A percentile compares a stretch with the other conserved stretches of the same genome.
These are phyloP conservation scores for Pyracantha coccinea DNA, from an alignment of 331 rosid genomes.

Conservation along the genomic window DNA sequence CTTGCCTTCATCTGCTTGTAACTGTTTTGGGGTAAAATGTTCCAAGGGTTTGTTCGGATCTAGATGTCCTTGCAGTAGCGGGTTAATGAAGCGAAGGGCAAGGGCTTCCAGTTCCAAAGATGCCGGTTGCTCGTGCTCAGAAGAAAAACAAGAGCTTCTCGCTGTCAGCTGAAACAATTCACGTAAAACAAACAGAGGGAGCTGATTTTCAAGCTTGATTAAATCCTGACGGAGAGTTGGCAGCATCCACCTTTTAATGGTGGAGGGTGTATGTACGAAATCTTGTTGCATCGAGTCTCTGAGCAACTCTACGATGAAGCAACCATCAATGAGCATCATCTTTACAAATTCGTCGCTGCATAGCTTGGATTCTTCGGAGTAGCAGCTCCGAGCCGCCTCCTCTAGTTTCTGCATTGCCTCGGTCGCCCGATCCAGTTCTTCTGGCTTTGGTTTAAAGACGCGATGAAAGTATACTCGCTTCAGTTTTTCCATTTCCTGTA, in stretches of 20 bases:
- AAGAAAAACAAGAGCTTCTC: neutral
- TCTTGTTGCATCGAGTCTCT: neutral
- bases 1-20: neutral
- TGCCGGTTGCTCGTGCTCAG: neutral
- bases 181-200: slow-evolving; percentile 28
- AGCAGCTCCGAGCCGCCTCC: neutral
- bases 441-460: neutral
- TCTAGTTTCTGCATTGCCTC: slow-evolving; percentile 1
- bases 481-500: slow-evolving; percentile 4
- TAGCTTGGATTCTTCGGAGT: slow-evolving; percentile 1
- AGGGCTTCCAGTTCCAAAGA: slow-evolving; percentile 14
- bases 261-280: slow-evolving; percentile 2
- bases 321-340: slow-evolving; percentile 5
- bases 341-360: neutral
- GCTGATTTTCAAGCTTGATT: slow-evolving; percentile 45
- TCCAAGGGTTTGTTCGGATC: neutral
- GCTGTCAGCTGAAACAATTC: slow-evolving; percentile 19
- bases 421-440: neutral
- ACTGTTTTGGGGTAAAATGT: neutral
- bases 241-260: slow-evolving; percentile 33
- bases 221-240: slow-evolving; percentile 26
- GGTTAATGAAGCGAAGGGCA: slow-evolving; percentile 29
- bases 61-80: slow-evolving; percentile 8
- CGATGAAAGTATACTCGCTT: neutral
- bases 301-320: slow-evolving; percentile 1